phyloP scores from a whole-genome alignment of 331 rosid species.

The Erythrophleum ivorense region DNA sequence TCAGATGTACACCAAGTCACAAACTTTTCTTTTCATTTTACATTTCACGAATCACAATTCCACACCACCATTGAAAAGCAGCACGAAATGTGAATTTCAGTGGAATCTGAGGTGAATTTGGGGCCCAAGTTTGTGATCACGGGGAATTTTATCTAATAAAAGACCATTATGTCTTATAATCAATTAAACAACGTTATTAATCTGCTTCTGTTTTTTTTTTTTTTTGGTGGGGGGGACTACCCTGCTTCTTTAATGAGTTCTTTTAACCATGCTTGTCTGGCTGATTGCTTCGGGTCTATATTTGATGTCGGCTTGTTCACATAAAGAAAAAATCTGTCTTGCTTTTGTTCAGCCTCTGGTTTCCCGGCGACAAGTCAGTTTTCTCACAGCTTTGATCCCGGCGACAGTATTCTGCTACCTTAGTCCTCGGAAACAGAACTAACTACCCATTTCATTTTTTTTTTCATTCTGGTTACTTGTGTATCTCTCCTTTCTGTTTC shows the following conservation, averaged over 20 bases:
- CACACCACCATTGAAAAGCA: constrained; percentile 10
- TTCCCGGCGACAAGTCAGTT: constrained; percentile 71
- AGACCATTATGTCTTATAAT: constrained; percentile 34
- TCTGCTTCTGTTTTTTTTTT: background rate
- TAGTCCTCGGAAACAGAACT: constrained; percentile 30
- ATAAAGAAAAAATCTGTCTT: constrained; percentile 61
- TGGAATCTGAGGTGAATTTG: constrained; percentile 40
- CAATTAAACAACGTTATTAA: constrained; percentile 28
- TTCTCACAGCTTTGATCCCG: constrained; percentile 52
- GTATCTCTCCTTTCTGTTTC: background rate
- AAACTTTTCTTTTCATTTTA: constrained; percentile 4
- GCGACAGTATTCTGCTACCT: constrained; percentile 49
- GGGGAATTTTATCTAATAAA: constrained; percentile 45
- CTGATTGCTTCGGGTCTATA: constrained; percentile 48
- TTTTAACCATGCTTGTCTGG: constrained; percentile 41
- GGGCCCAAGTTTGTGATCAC: constrained; percentile 43
- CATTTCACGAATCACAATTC: background rate
- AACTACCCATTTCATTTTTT: constrained; percentile 42
- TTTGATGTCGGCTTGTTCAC: constrained; percentile 68
- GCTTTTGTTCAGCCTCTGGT: constrained; percentile 56
- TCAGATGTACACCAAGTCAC: background rate
- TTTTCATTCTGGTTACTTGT: constrained; percentile 35
- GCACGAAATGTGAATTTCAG: constrained; percentile 34
- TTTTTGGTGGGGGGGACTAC: background rate
- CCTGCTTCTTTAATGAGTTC: constrained; percentile 30